Evolutionary conservation across 2,329 filamentous ascomycete genomes (phyloP).

Genomic region (Trichophyton mentagrophytes): DNA sequence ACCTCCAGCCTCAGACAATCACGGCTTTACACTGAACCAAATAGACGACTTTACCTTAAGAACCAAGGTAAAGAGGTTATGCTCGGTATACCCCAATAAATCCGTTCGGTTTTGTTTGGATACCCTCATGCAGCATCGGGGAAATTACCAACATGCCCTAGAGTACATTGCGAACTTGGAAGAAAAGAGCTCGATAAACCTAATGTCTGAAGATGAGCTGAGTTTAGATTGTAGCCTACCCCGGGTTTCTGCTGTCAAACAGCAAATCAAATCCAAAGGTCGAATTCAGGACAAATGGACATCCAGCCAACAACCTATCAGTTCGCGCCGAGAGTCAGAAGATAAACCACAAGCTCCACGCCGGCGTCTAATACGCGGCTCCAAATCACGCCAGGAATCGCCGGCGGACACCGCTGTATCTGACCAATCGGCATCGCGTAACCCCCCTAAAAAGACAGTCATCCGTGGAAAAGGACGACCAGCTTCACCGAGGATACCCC

Average conservation of each 20-base stretch:
- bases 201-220: slow-evolving; percentile 32
- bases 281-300: slow-evolving; percentile 49
- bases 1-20: slow-evolving; percentile 1
- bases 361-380: slow-evolving; percentile 29
- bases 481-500: slow-evolving; percentile 24
- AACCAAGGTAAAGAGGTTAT: slow-evolving; percentile 42
- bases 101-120: slow-evolving; percentile 38
- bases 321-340: slow-evolving; percentile 4
- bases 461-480: slow-evolving; percentile 35
- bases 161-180: slow-evolving; percentile 33
- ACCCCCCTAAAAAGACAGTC: slow-evolving; percentile 32
- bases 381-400: slow-evolving; percentile 12
- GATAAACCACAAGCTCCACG: slow-evolving; percentile 15
- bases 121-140: slow-evolving; percentile 38
- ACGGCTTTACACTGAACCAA: slow-evolving; percentile 36
- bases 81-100: slow-evolving; percentile 35
- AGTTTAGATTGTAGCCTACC: slow-evolving; percentile 16
- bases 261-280: slow-evolving; percentile 42
- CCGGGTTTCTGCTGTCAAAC: slow-evolving; percentile 31
- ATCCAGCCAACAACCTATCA: slow-evolving; percentile 27
- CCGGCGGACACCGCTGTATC: not conserved
- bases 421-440: slow-evolving; percentile 4
- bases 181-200: slow-evolving; percentile 21
- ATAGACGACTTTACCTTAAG: slow-evolving; percentile 40
- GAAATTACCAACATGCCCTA: slow-evolving; percentile 45